Conservation (phyloP, 1,284 basidiomycete species). For the Cerrena zonata region DNA sequence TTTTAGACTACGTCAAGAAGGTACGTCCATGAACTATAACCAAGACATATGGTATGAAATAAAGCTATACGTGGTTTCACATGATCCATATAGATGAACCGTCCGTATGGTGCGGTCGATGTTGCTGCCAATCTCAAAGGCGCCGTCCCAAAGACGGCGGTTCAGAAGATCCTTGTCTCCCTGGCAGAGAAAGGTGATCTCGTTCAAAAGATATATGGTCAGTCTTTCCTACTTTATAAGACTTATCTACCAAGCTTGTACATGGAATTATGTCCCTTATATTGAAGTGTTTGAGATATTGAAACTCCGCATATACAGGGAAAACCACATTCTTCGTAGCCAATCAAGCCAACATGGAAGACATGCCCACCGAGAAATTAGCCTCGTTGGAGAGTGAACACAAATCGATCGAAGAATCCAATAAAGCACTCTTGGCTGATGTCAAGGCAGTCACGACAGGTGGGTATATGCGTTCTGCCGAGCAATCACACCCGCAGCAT, state of each 20-base stretch:
- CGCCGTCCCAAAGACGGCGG: constrained; percentile 72
- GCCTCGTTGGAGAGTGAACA: constrained; percentile 51
- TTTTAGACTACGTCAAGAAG: constrained; percentile 68
- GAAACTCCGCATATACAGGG: constrained; percentile 37
- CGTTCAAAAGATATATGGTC: constrained; percentile 75
- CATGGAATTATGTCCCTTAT: not conserved
- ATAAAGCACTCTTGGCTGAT: constrained; percentile 47
- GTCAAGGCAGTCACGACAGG: constrained; percentile 41
- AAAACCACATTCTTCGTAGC: constrained; percentile 82
- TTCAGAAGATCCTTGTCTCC: constrained; percentile 73
- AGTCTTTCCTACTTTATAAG: constrained; percentile 17
- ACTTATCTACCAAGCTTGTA: too few relatives aligned
- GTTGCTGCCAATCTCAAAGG: constrained; percentile 84
- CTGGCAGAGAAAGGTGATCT: constrained; percentile 75
- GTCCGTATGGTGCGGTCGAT: constrained; percentile 76
- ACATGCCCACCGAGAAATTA: constrained; percentile 54
- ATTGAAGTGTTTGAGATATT: constrained; percentile 5
- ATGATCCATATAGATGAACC: constrained; percentile 53
- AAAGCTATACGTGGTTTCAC: constrained; percentile 3
- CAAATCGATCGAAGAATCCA: constrained; percentile 53
- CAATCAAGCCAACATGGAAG: constrained; percentile 62
- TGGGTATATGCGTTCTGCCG: constrained; percentile 7
- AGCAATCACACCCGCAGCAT: not conserved
- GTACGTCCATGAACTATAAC: constrained; percentile 30
- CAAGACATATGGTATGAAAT: constrained; percentile 5